Evolutionary conservation across 1,284 basidiomycete species (phyloP), one percentile per base, ranked within the genome.

Genomic region (Puccinia hordei): DNA sequence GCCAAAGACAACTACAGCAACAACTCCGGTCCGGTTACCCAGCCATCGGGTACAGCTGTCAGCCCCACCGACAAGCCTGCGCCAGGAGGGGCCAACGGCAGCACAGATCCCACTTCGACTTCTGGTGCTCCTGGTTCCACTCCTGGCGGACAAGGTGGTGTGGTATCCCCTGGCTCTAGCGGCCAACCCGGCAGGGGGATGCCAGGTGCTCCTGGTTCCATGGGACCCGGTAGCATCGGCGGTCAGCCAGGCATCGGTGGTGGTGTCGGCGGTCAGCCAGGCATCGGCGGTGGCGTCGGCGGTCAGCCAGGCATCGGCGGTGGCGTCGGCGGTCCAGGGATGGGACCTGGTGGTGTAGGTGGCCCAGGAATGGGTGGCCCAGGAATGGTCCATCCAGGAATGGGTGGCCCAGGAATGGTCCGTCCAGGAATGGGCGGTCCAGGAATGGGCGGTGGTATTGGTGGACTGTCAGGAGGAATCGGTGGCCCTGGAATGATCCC

Each of bases 1-100:
- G 13, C n/a, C n/a, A 55, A 55, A n/a, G 53, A 55, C 53, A 55
- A n/a, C 53, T 55, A 55, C 53, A 55, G 51, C 51, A 53, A 53
- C 51, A 8, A 8, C 13, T 53, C 51, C 22, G 6, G 9, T 19
- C 9, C 9, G 51, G 51, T 53, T 13, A 13, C 59, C 2, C 27
- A 27, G 2, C 5, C 59, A 15, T 30, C 59, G 30, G 53, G 22
- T 1, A 24, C 53, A 5, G 53, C n/a, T 19, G 53, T 55, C n/a
- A 55, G 24, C 53, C 53, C 53, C 22, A 55, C 53, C 53, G 53
- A 55, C 53, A 55, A 55, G 19, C 53, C 53, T 5, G 53, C 53
- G 3, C 53, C 53, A 49, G 13, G 2, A 49, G 17, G 8, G 8
- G 2, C 46, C 10, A 8, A 2, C 46, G 46, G 46, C 46, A 49